Conservation (phyloP, 108 stramenopile genomes). For the Skeletonema tropicum region DNA sequence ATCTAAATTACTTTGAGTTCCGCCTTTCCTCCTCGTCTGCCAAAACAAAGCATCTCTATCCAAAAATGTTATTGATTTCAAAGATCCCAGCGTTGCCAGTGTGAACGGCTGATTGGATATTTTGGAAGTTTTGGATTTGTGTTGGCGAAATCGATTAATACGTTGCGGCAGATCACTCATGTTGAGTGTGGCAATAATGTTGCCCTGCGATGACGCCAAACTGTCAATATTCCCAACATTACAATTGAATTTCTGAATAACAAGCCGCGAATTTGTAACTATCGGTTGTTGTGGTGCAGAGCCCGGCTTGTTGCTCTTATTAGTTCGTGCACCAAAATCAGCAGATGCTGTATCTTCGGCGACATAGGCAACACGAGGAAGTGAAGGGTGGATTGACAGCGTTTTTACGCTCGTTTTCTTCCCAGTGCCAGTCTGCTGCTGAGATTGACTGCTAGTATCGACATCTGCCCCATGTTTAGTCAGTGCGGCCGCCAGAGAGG, state of each 20-base stretch:
- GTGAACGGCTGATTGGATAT: constrained; percentile 4
- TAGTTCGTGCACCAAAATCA: constrained; percentile 3
- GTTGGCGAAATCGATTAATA: constrained; percentile 20
- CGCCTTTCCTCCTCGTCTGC: constrained; percentile 9
- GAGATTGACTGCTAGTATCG: background rate
- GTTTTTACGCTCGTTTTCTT: constrained; percentile 26
- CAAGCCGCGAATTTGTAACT: constrained; percentile 18
- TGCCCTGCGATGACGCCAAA: background rate
- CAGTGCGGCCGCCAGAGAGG: constrained; percentile 26
- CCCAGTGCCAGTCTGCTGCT: background rate
- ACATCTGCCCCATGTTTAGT: constrained; percentile 2
- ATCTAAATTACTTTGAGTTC: constrained; percentile 13
- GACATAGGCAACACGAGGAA: constrained; percentile 41
- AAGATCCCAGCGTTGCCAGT: constrained; percentile 21
- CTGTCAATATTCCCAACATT: background rate
- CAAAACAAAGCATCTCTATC: constrained; percentile 31
- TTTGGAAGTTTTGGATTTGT: constrained; percentile 1
- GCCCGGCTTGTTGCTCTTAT: background rate
- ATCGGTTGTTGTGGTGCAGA: constrained; percentile 7
- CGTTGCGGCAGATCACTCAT: constrained; percentile 17
- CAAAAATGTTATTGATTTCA: constrained; percentile 33
- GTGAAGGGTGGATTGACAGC: constrained; percentile 33
- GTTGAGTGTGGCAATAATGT: constrained; percentile 21
- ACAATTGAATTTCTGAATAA: constrained; percentile 32
- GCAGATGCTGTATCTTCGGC: constrained; percentile 21